These are phyloP conservation scores for Exsudoporus frostii DNA, from an alignment of 768 basidiomycete genomes.

Conservation along the genomic window DNA sequence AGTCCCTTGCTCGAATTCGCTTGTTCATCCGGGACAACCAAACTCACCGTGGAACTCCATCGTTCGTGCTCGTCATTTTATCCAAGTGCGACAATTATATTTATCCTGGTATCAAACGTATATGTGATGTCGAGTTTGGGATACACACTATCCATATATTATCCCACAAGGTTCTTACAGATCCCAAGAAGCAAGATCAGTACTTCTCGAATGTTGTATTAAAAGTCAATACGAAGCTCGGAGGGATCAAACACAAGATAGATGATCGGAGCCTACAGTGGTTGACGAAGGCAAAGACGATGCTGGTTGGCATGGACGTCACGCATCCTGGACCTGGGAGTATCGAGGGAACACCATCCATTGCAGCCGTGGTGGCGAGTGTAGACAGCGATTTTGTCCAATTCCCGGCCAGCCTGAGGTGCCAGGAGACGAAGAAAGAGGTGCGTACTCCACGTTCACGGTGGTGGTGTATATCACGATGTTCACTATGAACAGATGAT, in stretches of 20 bases:
- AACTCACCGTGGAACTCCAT: conserved; percentile 38
- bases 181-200: conserved; percentile 61
- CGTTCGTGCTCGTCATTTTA: conserved; percentile 69
- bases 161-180: conserved; percentile 54
- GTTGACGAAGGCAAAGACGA: conserved; percentile 65
- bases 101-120: conserved; percentile 77
- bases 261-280: conserved; percentile 55
- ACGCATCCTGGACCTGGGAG: conserved; percentile 75
- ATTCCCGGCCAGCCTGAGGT: conserved; percentile 69
- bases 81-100: conserved; percentile 68
- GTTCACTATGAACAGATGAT: conserved; percentile 55
- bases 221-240: conserved; percentile 81
- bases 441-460: conserved; percentile 6
- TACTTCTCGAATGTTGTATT: conserved; percentile 81
- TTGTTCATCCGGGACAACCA: conserved; percentile 36
- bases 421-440: conserved; percentile 47
- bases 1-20: conserved; percentile 41
- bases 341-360: conserved; percentile 69
- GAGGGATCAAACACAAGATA: conserved; percentile 77
- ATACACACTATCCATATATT: conserved; percentile 70
- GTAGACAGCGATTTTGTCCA: conserved; percentile 67
- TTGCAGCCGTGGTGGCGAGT: conserved; percentile 81
- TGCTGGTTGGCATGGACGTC: conserved; percentile 84
- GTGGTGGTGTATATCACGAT: not conserved
- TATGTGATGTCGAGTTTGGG: conserved; percentile 70